A percentile compares a stretch with the other conserved stretches of the same genome.
Conservation (phyloP, 1,139 yeast species). For the Arxiozyma telluris region DNA sequence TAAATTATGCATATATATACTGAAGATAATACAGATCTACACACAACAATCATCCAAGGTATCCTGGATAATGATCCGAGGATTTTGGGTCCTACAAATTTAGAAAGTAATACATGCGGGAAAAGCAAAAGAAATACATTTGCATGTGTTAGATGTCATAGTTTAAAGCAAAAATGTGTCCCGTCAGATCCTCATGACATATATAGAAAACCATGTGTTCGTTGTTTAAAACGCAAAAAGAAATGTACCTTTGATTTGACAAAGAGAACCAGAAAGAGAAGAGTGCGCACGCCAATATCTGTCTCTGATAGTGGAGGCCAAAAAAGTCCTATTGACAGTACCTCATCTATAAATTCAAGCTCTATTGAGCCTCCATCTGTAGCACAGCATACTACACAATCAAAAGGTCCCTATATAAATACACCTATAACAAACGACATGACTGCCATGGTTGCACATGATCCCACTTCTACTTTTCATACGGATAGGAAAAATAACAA, state of each 20-base stretch:
- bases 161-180: conserved; percentile 72
- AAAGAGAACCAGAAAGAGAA: conserved; percentile 48
- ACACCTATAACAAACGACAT: not conserved
- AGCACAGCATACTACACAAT: not conserved
- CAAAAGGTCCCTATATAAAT: not conserved
- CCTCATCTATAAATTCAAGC: conserved; percentile 10
- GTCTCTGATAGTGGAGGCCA: not conserved
- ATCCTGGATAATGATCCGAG: conserved; percentile 21
- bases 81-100: conserved; percentile 16
- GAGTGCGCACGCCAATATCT: conserved; percentile 21
- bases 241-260: conserved; percentile 61
- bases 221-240: conserved; percentile 59
- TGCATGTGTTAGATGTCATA: conserved; percentile 77
- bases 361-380: conserved; percentile 6
- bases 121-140: conserved; percentile 32
- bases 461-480: not conserved
- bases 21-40: not conserved
- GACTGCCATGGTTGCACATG: not conserved
- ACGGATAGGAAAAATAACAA: not conserved
- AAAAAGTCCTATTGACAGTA: not conserved
- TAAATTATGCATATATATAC: not conserved
- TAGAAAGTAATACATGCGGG: conserved; percentile 18
- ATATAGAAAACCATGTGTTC: conserved; percentile 58
- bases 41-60: conserved; percentile 18
- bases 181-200: conserved; percentile 51